Percentiles rank a stretch among this genome's conserved stretches.
Conservation (phyloP, 2,329 filamentous ascomycete genomes). For the Madurella fahalii region DNA sequence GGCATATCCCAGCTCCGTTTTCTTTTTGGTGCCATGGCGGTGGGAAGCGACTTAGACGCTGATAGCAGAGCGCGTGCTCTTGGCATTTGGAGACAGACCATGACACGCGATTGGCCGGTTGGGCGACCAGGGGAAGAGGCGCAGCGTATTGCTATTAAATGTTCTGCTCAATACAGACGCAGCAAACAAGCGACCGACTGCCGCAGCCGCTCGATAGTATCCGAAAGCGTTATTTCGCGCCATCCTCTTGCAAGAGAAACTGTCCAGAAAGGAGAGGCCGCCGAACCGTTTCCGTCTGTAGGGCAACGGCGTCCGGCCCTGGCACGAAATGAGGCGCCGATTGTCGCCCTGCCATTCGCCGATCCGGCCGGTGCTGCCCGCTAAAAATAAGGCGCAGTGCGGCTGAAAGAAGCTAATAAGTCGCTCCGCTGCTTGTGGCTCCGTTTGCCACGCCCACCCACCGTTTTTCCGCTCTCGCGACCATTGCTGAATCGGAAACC, state of each 20-base stretch:
- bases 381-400: slow-evolving; percentile 26
- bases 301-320: slow-evolving; percentile 8
- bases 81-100: neutral
- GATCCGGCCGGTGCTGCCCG: slow-evolving; percentile 3
- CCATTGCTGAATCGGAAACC: slow-evolving; percentile 14
- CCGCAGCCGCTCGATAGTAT: slow-evolving; percentile 16
- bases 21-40: neutral
- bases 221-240: slow-evolving; percentile 2
- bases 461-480: slow-evolving; percentile 9
- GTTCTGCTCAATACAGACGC: neutral
- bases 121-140: slow-evolving; percentile 12
- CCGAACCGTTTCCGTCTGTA: slow-evolving; percentile 11
- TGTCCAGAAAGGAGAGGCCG: slow-evolving; percentile 15
- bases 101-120: slow-evolving; percentile 15
- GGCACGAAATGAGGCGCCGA: slow-evolving; percentile 11
- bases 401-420: slow-evolving; percentile 19
- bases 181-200: slow-evolving; percentile 6
- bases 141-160: slow-evolving; percentile 11
- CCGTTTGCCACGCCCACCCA: slow-evolving; percentile 6
- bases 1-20: slow-evolving; percentile 7
- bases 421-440: neutral
- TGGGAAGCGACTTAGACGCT: slow-evolving; percentile 10
- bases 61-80: slow-evolving; percentile 18
- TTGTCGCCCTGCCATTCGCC: slow-evolving; percentile 15
- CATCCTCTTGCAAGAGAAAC: neutral